These are phyloP conservation scores for Sambucus nigra DNA, from an alignment of 129 eudicot genomes.

Conservation along the genomic window DNA sequence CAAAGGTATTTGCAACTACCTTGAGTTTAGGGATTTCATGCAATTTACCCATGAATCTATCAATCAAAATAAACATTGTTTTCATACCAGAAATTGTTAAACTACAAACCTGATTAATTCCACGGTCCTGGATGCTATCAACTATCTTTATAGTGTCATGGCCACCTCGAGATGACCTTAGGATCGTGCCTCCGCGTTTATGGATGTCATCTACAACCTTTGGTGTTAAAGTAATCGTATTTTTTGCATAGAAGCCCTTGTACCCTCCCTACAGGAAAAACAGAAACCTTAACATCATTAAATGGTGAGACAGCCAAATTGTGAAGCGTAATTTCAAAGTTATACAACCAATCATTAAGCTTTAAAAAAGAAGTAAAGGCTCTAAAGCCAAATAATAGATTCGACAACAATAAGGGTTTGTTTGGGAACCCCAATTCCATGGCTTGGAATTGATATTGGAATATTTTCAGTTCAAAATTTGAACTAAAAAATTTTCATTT, in stretches of 20 bases:
- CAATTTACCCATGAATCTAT: conserved; percentile 6
- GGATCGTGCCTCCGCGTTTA: conserved; percentile 87
- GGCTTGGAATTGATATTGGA: too few species aligned
- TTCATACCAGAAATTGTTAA: conserved; percentile 2
- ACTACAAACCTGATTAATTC: conserved; percentile 64
- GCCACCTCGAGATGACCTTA: conserved; percentile 90
- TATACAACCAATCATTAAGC: background rate
- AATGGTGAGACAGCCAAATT: conserved; percentile 4
- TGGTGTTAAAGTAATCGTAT: conserved; percentile 59
- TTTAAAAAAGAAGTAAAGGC: background rate
- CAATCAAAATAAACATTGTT: background rate
- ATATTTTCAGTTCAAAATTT: too few species aligned
- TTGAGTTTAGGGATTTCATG: too few species aligned
- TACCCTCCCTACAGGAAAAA: conserved; percentile 70
- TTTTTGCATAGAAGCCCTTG: conserved; percentile 73
- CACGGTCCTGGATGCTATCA: conserved; percentile 89
- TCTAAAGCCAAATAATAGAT: background rate
- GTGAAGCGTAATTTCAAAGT: conserved; percentile 2
- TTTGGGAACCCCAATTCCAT: too few species aligned
- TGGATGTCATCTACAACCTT: conserved; percentile 81
- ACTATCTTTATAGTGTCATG: conserved; percentile 78
- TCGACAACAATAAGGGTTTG: too few species aligned
- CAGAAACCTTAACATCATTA: conserved; percentile 1
- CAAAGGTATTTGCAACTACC: too few species aligned
- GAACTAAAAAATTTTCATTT: too few species aligned